Percentiles rank a stretch among this genome's conserved stretches.
Conservation (phyloP, 306 rosid genomes). For the Senna siamea region DNA sequence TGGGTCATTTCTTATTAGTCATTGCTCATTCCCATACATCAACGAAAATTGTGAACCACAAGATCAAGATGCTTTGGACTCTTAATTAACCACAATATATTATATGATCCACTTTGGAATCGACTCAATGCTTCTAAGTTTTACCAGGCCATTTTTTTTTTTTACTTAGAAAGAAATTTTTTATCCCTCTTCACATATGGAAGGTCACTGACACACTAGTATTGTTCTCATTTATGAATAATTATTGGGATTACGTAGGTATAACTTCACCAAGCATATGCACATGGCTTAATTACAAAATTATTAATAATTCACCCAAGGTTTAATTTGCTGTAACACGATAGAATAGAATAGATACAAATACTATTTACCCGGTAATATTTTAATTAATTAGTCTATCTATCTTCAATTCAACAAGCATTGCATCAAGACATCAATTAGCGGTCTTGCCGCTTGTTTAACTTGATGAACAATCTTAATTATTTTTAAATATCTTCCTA, state of each 20-base stretch:
- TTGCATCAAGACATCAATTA: conserved; percentile 10
- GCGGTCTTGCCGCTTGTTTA: conserved; percentile 4
- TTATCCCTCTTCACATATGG: no score
- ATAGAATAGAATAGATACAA: background rate
- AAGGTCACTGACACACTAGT: no score
- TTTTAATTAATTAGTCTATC: background rate
- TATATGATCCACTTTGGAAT: conserved; percentile 25
- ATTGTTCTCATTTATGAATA: no score
- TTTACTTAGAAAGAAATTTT: no score
- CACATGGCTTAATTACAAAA: background rate
- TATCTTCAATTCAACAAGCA: background rate
- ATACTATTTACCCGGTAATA: no score
- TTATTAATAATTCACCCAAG: background rate
- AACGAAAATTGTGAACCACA: no score
- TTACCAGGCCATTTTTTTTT: conserved; percentile 3
- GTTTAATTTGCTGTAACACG: background rate
- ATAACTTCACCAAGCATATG: background rate
- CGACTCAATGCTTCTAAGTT: background rate
- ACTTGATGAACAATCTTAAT: conserved; percentile 12
- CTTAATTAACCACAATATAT: background rate
- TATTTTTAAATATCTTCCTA: background rate
- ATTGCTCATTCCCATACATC: background rate
- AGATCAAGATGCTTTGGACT: no score
- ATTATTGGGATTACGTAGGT: background rate
- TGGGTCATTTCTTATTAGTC: no score